These are phyloP conservation scores for Neurospora sp. DNA, from an alignment of 495 filamentous ascomycete species.

Conservation along the genomic window DNA sequence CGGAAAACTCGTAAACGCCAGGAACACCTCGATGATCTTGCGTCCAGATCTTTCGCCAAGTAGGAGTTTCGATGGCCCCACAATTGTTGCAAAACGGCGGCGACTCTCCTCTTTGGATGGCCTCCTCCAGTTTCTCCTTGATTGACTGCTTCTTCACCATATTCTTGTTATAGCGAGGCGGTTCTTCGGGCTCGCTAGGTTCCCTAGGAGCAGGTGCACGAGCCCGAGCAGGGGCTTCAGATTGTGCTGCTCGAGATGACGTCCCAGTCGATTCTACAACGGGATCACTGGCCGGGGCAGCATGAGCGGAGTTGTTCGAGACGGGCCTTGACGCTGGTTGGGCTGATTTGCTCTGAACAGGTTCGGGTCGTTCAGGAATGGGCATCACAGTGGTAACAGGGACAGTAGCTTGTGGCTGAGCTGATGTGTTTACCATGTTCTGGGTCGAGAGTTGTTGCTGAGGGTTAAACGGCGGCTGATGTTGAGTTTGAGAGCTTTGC, in stretches of 20 bases:
- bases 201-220: slow-evolving; percentile 14
- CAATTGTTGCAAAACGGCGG: slow-evolving; percentile 87
- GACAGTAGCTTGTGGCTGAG: background rate
- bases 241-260: slow-evolving; percentile 8
- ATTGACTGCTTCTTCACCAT: slow-evolving; percentile 50
- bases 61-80: slow-evolving; percentile 87
- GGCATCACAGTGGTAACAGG: slow-evolving; percentile 1
- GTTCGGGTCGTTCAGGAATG: slow-evolving; percentile 7
- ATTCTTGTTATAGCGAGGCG: slow-evolving; percentile 35
- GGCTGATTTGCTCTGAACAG: background rate
- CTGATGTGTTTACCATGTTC: background rate
- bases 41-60: slow-evolving; percentile 83
- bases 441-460: background rate
- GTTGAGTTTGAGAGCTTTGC: background rate
- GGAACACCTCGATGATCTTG: slow-evolving; percentile 55
- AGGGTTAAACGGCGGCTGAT: background rate
- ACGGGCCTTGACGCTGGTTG: slow-evolving; percentile 8
- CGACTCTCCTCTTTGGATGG: slow-evolving; percentile 60
- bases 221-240: slow-evolving; percentile 18
- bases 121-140: slow-evolving; percentile 51
- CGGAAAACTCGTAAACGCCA: slow-evolving; percentile 51
- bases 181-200: slow-evolving; percentile 15
- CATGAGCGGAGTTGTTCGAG: slow-evolving; percentile 4
- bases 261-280: slow-evolving; percentile 7
- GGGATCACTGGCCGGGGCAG: slow-evolving; percentile 16